Conservation (phyloP, 2,329 filamentous ascomycete genomes). For the Bipolaris oryzae region DNA sequence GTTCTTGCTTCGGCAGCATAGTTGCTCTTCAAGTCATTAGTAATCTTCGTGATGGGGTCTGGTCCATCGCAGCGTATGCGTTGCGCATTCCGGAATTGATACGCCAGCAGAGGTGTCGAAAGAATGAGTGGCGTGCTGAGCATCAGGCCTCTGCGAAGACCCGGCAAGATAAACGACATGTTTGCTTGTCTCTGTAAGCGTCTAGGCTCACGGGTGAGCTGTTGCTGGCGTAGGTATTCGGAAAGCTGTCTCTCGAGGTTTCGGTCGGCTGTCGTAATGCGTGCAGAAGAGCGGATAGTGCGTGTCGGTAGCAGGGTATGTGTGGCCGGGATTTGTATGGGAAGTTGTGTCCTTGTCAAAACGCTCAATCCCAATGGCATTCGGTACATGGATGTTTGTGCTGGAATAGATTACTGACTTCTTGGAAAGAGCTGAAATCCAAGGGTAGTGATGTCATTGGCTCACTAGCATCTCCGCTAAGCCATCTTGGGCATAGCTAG, state of each 20-base stretch:
- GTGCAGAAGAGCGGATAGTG: constrained; percentile 1
- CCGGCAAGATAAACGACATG: constrained; percentile 51
- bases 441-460: constrained; percentile 45
- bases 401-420: constrained; percentile 8
- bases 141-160: constrained; percentile 47
- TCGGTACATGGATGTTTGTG: constrained; percentile 21
- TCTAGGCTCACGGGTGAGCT: constrained; percentile 5
- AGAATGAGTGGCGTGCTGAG: constrained; percentile 46
- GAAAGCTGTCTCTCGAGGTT: constrained; percentile 24
- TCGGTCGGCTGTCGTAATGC: constrained; percentile 4
- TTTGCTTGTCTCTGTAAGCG: constrained; percentile 5
- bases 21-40: constrained; percentile 39
- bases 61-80: constrained; percentile 48
- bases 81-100: constrained; percentile 31
- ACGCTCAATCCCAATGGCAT: constrained; percentile 19
- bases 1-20: constrained; percentile 50
- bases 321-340: not conserved
- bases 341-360: not conserved
- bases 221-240: constrained; percentile 27
- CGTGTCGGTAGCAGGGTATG: constrained; percentile 2
- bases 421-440: constrained; percentile 11
- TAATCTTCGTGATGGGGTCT: constrained; percentile 47
- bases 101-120: constrained; percentile 39
- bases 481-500: constrained; percentile 27
- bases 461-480: constrained; percentile 23